phyloP scores from a whole-genome alignment of 2,329 filamentous ascomycete species.

The Botrytis paeoniae region DNA sequence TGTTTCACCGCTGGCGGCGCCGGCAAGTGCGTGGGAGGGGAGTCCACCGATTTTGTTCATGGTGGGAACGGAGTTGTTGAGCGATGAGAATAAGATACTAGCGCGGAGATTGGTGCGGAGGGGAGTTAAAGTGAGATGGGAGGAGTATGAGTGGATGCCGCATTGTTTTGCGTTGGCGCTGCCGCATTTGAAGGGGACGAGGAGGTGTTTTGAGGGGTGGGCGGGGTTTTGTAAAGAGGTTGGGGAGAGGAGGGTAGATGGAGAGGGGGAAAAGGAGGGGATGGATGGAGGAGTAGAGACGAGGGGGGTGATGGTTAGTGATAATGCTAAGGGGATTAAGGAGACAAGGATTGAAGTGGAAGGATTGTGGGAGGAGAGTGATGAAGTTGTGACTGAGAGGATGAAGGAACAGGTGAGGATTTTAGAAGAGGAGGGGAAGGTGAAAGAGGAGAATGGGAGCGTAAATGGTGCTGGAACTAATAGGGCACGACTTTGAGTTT shows the following conservation, averaged over 20 bases:
- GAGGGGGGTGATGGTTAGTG: constrained; percentile 47
- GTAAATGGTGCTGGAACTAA: constrained; percentile 30
- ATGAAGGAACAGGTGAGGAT: constrained; percentile 36
- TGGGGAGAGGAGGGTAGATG: constrained; percentile 28
- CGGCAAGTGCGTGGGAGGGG: constrained; percentile 52
- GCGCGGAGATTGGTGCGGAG: constrained; percentile 54
- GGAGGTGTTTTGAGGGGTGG: constrained; percentile 55
- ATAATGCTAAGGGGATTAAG: constrained; percentile 51
- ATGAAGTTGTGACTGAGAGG: constrained; percentile 44
- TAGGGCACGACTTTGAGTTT: constrained; percentile 38
- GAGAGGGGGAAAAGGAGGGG: not conserved
- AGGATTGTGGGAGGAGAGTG: constrained; percentile 43
- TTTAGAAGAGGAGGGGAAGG: constrained; percentile 20
- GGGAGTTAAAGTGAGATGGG: constrained; percentile 60
- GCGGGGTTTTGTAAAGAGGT: constrained; percentile 52
- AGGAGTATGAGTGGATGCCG: constrained; percentile 78
- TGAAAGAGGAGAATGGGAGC: constrained; percentile 17
- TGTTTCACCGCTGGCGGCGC: constrained; percentile 57
- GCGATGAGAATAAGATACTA: constrained; percentile 63
- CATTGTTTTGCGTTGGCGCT: constrained; percentile 67
- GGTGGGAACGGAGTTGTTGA: constrained; percentile 68
- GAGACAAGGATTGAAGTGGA: constrained; percentile 47
- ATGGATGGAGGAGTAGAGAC: constrained; percentile 31
- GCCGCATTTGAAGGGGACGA: constrained; percentile 44
- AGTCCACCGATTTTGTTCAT: constrained; percentile 65